Evolutionary conservation across 495 filamentous ascomycete genomes (phyloP).

Genomic region (Aspergillus bridgeri): DNA sequence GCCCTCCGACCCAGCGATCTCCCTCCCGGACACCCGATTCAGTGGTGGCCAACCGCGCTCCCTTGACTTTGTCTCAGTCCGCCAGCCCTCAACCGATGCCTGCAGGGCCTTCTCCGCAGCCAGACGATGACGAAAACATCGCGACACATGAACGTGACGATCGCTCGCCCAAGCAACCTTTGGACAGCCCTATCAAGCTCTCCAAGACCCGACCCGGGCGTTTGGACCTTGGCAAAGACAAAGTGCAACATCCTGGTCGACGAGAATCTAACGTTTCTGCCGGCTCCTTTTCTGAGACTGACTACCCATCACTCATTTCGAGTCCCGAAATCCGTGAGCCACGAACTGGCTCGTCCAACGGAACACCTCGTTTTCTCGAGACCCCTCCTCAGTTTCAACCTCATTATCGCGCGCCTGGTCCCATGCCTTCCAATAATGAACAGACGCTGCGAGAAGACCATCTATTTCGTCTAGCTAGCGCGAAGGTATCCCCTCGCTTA

Average conservation of each 20-base stretch:
- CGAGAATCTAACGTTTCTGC: conserved; percentile 34
- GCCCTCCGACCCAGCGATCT: background rate
- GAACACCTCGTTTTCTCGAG: conserved; percentile 23
- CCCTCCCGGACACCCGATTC: background rate
- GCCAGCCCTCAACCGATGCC: background rate
- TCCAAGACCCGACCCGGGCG: conserved; percentile 27
- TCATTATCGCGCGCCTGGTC: conserved; percentile 12
- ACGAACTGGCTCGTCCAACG: conserved; percentile 30
- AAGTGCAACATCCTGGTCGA: conserved; percentile 21
- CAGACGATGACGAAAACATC: background rate
- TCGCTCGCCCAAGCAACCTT: conserved; percentile 22
- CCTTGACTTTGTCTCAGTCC: background rate
- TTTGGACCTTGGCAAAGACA: conserved; percentile 23
- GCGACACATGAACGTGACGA: background rate
- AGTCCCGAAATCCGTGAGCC: conserved; percentile 31
- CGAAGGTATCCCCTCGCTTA: conserved; percentile 22
- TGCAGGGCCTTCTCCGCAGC: background rate
- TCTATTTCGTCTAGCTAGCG: conserved; percentile 27
- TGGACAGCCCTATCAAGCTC: conserved; percentile 44
- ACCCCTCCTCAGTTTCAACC: conserved; percentile 26
- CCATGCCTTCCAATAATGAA: conserved; percentile 21
- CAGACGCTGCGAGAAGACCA: conserved; percentile 36
- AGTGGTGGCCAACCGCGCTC: background rate
- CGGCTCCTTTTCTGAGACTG: conserved; percentile 27
- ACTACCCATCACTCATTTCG: conserved; percentile 35